A percentile compares a stretch with the other conserved stretches of the same genome.
These are phyloP conservation scores for Rosa rugosa DNA, from an alignment of 306 rosid genomes.

Conservation along the genomic window DNA sequence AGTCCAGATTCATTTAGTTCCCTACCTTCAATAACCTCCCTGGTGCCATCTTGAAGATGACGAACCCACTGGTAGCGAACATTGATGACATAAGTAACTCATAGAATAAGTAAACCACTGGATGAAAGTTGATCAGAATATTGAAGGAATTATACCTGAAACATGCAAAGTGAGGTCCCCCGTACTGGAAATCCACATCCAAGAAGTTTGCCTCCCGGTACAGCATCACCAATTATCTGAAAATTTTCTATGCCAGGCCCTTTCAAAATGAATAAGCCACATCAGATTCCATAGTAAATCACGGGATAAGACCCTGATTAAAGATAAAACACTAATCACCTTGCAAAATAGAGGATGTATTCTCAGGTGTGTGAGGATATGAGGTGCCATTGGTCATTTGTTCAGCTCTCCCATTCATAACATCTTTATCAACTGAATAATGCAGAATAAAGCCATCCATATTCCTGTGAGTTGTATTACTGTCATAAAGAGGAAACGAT, in stretches of 20 bases:
- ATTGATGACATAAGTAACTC: slow-evolving; percentile 19
- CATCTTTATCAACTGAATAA: slow-evolving; percentile 34
- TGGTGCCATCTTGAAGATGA: slow-evolving; percentile 94
- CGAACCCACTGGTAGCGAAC: slow-evolving; percentile 84
- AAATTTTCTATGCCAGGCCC: slow-evolving; percentile 89
- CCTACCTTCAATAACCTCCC: slow-evolving; percentile 93
- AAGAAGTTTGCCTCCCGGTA: slow-evolving; percentile 86
- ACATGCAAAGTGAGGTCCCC: slow-evolving; percentile 90
- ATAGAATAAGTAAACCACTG: slow-evolving; percentile 1
- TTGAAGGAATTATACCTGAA: slow-evolving; percentile 68
- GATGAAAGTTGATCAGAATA: slow-evolving; percentile 16
- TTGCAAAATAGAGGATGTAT: slow-evolving; percentile 44
- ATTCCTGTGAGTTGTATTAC: slow-evolving; percentile 49
- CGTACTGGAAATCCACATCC: slow-evolving; percentile 93
- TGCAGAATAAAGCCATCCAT: slow-evolving; percentile 35
- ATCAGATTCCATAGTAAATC: slow-evolving; percentile 23
- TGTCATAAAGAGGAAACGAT: slow-evolving; percentile 20
- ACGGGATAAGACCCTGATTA: not conserved
- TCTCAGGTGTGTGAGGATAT: slow-evolving; percentile 41
- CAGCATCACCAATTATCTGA: slow-evolving; percentile 85
- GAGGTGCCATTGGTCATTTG: slow-evolving; percentile 31
- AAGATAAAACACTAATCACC: slow-evolving; percentile 35
- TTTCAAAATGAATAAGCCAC: slow-evolving; percentile 37
- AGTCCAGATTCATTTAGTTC: slow-evolving; percentile 17
- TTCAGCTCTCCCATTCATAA: slow-evolving; percentile 26